These are phyloP conservation scores for Coemansia sp. DNA, from an alignment of 192 early-diverging fungal species.

Conservation along the genomic window DNA sequence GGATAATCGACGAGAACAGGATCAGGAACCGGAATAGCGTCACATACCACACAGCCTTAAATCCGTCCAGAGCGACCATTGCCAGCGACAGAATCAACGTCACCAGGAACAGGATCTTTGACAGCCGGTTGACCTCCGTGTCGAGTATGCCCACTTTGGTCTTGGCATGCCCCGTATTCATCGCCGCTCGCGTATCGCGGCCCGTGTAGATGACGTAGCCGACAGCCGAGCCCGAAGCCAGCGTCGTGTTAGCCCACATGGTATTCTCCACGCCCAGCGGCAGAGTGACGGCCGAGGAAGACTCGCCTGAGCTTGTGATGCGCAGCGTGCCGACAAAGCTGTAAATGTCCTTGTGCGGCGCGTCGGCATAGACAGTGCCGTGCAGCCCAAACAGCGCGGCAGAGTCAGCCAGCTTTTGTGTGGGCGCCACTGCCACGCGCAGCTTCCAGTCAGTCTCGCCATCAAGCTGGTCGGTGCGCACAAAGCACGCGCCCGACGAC, in stretches of 20 bases:
- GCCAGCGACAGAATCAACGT: constrained; percentile 77
- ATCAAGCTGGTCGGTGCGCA: constrained; percentile 95
- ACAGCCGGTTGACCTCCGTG: constrained; percentile 84
- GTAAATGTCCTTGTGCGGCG: constrained; percentile 93
- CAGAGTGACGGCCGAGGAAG: constrained; percentile 38
- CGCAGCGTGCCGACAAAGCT: constrained; percentile 79
- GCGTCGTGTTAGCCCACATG: constrained; percentile 92
- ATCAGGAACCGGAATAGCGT: constrained; percentile 93
- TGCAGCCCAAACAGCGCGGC: constrained; percentile 60
- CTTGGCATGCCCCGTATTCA: constrained; percentile 91
- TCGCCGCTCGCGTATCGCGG: constrained; percentile 88
- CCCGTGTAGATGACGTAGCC: constrained; percentile 92
- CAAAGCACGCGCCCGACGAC: constrained; percentile 83
- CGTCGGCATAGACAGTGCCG: constrained; percentile 83
- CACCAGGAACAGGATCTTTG: constrained; percentile 89
- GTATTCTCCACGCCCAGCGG: constrained; percentile 86
- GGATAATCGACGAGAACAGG: constrained; percentile 93
- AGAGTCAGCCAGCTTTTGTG: constrained; percentile 70
- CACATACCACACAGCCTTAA: constrained; percentile 88
- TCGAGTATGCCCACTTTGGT: constrained; percentile 92
- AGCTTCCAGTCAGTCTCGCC: constrained; percentile 99
- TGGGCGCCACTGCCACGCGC: constrained; percentile 76
- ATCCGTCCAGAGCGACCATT: constrained; percentile 88
- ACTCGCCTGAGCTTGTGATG: constrained; percentile 5
- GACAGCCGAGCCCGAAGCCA: constrained; percentile 86